Percentiles rank a stretch among this genome's conserved stretches.
These are phyloP conservation scores for Orbilia brochopaga DNA, from an alignment of 2,329 filamentous ascomycete genomes.

Conservation along the genomic window DNA sequence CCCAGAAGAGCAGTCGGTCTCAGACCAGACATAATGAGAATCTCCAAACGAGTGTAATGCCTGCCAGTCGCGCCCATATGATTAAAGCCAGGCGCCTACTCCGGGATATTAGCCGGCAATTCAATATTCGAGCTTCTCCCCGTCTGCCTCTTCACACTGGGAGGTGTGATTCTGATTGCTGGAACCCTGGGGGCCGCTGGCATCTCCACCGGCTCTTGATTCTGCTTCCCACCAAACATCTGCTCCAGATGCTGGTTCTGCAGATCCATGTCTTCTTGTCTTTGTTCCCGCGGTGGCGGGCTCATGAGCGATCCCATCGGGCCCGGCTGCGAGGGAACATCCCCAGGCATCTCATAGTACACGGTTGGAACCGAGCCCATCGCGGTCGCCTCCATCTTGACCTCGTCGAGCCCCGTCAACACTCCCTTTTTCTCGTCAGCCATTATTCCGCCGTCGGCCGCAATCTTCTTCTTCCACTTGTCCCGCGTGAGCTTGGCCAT, in stretches of 20 bases:
- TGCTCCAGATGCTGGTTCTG: slow-evolving; percentile 38
- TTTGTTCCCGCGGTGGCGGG: slow-evolving; percentile 22
- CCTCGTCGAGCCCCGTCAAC: slow-evolving; percentile 17
- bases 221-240: slow-evolving; percentile 28
- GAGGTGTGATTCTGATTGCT: slow-evolving; percentile 40
- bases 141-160: slow-evolving; percentile 33
- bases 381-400: slow-evolving; percentile 37
- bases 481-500: slow-evolving; percentile 47
- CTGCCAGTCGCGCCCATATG: too few species aligned
- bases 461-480: slow-evolving; percentile 49
- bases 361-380: slow-evolving; percentile 37
- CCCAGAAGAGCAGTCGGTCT: too few species aligned
- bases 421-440: slow-evolving; percentile 37
- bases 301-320: slow-evolving; percentile 11
- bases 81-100: slow-evolving; percentile 5
- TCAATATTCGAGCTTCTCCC: slow-evolving; percentile 18
- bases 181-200: slow-evolving; percentile 39
- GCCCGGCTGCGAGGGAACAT: slow-evolving; percentile 13
- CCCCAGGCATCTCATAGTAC: slow-evolving; percentile 48
- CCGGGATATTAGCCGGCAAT: slow-evolving; percentile 12
- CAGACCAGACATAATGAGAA: too few species aligned
- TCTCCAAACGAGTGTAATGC: too few species aligned
- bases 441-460: slow-evolving; percentile 37
- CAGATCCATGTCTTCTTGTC: slow-evolving; percentile 25
- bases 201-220: slow-evolving; percentile 37